These are phyloP conservation scores for Acanthamoeba quina DNA, from an alignment of 208 protist genomes.

Conservation along the genomic window DNA sequence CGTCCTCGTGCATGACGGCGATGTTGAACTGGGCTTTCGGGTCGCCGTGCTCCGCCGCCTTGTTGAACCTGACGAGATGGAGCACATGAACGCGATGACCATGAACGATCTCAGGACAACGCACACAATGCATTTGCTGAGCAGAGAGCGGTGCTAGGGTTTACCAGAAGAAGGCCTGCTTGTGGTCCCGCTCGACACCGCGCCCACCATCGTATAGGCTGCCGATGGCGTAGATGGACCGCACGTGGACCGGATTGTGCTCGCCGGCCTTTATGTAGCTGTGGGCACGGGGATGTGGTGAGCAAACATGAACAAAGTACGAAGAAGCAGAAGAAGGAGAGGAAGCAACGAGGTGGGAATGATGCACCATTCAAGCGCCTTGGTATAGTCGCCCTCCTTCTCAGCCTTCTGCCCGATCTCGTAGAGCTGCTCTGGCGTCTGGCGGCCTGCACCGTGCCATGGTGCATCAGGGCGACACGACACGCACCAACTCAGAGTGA, in stretches of 20 bases:
- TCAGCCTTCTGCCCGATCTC: constrained; percentile 16
- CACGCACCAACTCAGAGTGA: neutral
- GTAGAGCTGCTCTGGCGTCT: constrained; percentile 34
- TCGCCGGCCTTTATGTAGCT: constrained; percentile 23
- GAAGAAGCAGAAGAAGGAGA: no score
- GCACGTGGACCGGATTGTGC: constrained; percentile 8
- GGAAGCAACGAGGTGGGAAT: neutral
- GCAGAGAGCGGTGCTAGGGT: neutral
- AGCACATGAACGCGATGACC: neutral
- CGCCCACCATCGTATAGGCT: constrained; percentile 42
- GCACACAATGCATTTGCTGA: neutral
- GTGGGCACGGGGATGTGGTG: neutral
- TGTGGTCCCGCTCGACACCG: constrained; percentile 50
- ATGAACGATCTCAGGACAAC: neutral
- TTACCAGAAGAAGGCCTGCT: constrained; percentile 57
- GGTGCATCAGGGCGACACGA: neutral
- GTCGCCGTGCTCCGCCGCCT: constrained; percentile 53
- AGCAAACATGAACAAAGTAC: neutral
- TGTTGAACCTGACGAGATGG: neutral
- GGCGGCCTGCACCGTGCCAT: neutral
- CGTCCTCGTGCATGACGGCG: constrained; percentile 58
- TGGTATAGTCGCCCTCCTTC: constrained; percentile 56
- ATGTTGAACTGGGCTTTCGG: constrained; percentile 70
- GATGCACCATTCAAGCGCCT: neutral
- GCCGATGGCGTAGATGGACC: constrained; percentile 47